Base-by-base conservation (phyloP, 1,139 yeast genomes). In the Saccharomyces hybrid region DNA sequence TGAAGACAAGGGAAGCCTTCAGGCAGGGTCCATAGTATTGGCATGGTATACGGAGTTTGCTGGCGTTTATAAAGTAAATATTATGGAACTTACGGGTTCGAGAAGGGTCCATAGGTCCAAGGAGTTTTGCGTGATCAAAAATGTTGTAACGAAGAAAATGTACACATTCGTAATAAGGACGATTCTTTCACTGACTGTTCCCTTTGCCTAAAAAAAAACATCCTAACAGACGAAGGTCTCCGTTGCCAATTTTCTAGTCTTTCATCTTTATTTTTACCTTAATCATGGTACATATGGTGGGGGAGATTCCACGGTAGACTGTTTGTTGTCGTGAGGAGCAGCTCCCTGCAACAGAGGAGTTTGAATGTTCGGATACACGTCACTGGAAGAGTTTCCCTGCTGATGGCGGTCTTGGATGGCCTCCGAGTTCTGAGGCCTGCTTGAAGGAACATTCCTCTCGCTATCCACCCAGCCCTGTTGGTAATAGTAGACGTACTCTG, bases 401-500 rank as follows among this genome's bases (percentile, higher is more conserved):
- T 38, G 44, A 19, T 16, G 25, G 13, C 44, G 25, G 25, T 38
- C 3, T 11, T 38, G 44, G 44, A 9, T 3, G 25, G 44, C 13
- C 25, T 38, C n/a, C 6, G 26, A 3, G 44, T 9, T 9, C 5
- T 16, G 44, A 38, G 44, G 26, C 8, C 44, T 11, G 13, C 13
- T 38, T 16, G 44, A 38, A 9, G 44, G 44, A 3, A 16, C 44
- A 13, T 38, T 38, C n/a, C 66, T 60, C 49, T 62, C 69, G 31
- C 62, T 60, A 53, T 67, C 70, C 4, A 53, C 54, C 71, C 70
- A 67, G n/a, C 70, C 70, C 51, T 61, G 64, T 54, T 69, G 70
- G 50, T 67, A 67, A 52, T 60, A 59, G 46, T 59, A 62, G 8
- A 60, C 56, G 44, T 60, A 54, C 23, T 67, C 69, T 2, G 58